These are phyloP conservation scores for Nakaseomyces sp. DNA, from an alignment of 1,139 yeast species.

Conservation along the genomic window DNA sequence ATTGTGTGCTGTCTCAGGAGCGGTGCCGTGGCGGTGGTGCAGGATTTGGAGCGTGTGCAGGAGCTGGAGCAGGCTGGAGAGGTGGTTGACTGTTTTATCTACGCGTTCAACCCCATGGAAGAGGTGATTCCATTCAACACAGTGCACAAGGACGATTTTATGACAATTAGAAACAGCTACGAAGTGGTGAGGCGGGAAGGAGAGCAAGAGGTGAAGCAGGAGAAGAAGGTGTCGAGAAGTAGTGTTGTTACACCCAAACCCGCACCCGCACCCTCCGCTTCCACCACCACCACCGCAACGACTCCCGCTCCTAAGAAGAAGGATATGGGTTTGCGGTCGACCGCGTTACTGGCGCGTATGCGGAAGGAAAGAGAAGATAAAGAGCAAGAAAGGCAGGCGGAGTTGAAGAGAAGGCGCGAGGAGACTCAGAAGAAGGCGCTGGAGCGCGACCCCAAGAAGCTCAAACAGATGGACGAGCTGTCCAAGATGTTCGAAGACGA, in stretches of 20 bases:
- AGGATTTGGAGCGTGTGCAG: conserved; percentile 14
- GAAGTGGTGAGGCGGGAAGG: too few relatives aligned
- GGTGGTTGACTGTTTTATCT: conserved; percentile 27
- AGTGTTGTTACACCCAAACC: too few relatives aligned
- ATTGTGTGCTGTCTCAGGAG: conserved; percentile 20
- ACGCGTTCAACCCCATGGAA: conserved; percentile 29
- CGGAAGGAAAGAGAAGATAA: conserved; percentile 28
- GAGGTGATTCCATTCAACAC: conserved; percentile 21
- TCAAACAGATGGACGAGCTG: conserved; percentile 24
- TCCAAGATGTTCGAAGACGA: conserved; percentile 28
- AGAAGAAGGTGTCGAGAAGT: too few relatives aligned
- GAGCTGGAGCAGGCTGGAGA: conserved; percentile 9
- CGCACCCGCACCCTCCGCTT: neutral
- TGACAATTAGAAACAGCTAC: conserved; percentile 19
- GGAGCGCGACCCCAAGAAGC: conserved; percentile 21
- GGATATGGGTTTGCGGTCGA: conserved; percentile 26
- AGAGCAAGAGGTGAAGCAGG: conserved; percentile 4
- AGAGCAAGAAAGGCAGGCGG: conserved; percentile 27
- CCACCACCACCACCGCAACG: too few relatives aligned
- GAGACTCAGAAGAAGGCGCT: conserved; percentile 12
- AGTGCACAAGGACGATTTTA: conserved; percentile 11
- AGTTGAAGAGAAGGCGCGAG: conserved; percentile 21
- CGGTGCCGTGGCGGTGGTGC: conserved; percentile 18
- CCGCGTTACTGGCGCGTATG: conserved; percentile 29
- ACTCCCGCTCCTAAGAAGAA: too few relatives aligned